Base-by-base conservation (phyloP, 352 stramenopile genomes). In the Pythium utonaiense region DNA sequence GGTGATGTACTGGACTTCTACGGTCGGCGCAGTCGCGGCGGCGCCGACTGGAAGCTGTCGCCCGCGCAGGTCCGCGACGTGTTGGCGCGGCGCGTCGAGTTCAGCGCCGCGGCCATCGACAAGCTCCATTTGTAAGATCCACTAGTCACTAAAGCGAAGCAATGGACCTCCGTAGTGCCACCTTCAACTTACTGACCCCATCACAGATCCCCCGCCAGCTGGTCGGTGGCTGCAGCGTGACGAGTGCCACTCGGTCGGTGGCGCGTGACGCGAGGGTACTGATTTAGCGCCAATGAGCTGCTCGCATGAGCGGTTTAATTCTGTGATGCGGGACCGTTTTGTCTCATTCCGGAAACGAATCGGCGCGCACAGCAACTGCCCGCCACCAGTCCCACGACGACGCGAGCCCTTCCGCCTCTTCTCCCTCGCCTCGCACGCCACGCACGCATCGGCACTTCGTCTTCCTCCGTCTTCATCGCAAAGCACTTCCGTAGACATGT, bases 1-100 rank as follows among this genome's bases (percentile, higher is more conserved):
- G 70, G 80, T 25, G 86, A 95, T 57, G 81, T 93, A 13, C 53
- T 84, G 30, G 83, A 95, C n/a, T 75, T 94, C 16, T 83, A 80
- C 27, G 86, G 86, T 0, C 81, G 83, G 22, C 71, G 72, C 57
- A 70, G 63, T 10, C 81, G 83, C 36, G 86, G 84, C 17, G 86
- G 84, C n/a, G 62, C 85, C 28, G 74, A 73, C 42, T 95, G 86
- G 86, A 70, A 74, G 51, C 66, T 95, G 13, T 75, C 83, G 52
- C 69, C 76, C 21, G 76, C 78, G 45, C 77, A 83, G 31, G 76
- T 89, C 13, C 91, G 92, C 56, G 84, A 93, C 42, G 62, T 89
- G 16, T 75, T 95, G 27, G 78, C 84, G 16, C 73, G 80, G 25
- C 83, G 86, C 44, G 80, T 93, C 33, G 86, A 95, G 57, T 95